phyloP scores from a whole-genome alignment of 2,329 filamentous ascomycete species.

The Coniochaeta hoffmannii region DNA sequence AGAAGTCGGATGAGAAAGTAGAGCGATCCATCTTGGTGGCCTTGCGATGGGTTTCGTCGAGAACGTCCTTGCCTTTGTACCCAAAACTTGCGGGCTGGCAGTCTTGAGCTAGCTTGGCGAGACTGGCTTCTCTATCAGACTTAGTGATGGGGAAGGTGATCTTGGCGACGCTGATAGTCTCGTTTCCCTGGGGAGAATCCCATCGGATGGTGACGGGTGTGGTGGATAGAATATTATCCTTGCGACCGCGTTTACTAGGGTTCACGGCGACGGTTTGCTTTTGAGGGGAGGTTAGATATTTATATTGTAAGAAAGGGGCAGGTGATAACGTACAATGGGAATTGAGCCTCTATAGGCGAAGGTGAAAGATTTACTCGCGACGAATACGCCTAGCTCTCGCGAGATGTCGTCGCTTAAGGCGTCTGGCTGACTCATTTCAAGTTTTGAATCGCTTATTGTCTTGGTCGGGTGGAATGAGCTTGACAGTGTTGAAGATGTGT shows the following conservation, averaged over 20 bases:
- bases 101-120: constrained; percentile 20
- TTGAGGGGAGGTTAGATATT: background rate
- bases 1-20: constrained; percentile 41
- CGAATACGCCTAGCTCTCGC: constrained; percentile 8
- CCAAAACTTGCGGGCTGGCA: constrained; percentile 43
- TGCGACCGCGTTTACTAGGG: too few species aligned
- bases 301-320: background rate
- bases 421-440: too few species aligned
- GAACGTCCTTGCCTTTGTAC: constrained; percentile 32
- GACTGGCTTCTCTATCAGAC: background rate
- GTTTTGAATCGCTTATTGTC: too few species aligned
- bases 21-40: constrained; percentile 41
- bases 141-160: constrained; percentile 9
- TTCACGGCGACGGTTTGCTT: too few species aligned
- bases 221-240: background rate
- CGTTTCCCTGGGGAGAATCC: constrained; percentile 7
- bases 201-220: constrained; percentile 12
- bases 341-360: constrained; percentile 9
- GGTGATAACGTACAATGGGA: constrained; percentile 5
- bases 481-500: too few species aligned
- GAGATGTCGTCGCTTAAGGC: constrained; percentile 15
- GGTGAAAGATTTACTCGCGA: constrained; percentile 4
- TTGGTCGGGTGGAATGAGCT: too few species aligned
- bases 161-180: constrained; percentile 6
- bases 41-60: constrained; percentile 45